Evolutionary conservation across 2,329 filamentous ascomycete genomes (phyloP).

Genomic region (Sporothrix pallida): DNA sequence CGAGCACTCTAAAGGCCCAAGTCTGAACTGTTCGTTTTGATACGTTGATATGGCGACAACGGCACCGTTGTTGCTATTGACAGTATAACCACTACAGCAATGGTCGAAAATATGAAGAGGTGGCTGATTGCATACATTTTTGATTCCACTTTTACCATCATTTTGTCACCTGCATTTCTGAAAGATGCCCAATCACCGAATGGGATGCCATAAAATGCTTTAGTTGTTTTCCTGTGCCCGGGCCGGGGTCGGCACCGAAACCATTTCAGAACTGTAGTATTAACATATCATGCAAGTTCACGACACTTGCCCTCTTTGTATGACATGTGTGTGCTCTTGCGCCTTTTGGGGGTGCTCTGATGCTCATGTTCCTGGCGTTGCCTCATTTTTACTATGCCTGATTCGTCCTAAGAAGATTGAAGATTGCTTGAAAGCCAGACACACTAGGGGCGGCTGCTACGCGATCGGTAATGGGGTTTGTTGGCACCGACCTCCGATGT

Average conservation of each 20-base stretch:
- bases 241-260: neutral
- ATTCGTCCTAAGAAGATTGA: neutral
- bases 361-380: conserved; percentile 10
- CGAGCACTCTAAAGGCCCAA: too few relatives aligned
- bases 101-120: too few relatives aligned
- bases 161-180: neutral
- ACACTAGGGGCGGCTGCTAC: neutral
- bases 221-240: neutral
- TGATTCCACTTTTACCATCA: neutral
- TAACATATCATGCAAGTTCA: neutral
- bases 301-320: neutral
- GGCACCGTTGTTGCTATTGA: too few relatives aligned
- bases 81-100: too few relatives aligned
- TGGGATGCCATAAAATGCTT: neutral
- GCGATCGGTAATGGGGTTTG: neutral
- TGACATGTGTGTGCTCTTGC: conserved; percentile 21
- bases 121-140: neutral
- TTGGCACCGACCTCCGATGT: neutral
- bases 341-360: conserved; percentile 26
- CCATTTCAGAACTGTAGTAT: neutral
- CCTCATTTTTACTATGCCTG: conserved; percentile 19
- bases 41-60: too few relatives aligned
- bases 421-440: neutral
- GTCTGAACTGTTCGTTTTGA: too few relatives aligned
- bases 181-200: too few relatives aligned